Evolutionary conservation across 306 rosid species (phyloP).

Genomic region (Trifolium dubium): DNA sequence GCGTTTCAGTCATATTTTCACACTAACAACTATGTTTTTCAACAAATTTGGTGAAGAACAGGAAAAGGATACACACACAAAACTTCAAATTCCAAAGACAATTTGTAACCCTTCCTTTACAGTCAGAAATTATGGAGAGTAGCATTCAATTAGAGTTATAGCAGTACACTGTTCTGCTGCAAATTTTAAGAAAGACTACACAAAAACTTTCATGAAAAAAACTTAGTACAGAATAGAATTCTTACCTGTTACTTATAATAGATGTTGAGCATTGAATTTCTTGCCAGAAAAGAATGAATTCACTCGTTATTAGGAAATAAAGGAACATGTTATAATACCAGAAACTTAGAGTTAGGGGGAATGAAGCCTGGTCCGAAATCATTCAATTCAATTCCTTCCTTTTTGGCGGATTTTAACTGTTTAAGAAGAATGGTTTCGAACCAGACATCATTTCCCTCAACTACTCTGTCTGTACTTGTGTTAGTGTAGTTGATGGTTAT

Average conservation of each 20-base stretch:
- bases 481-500: not conserved
- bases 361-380: constrained; percentile 96
- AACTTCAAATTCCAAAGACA: not conserved
- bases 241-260: constrained; percentile 10
- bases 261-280: constrained; percentile 10
- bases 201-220: not conserved
- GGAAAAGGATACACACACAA: not conserved
- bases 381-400: constrained; percentile 42
- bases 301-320: not conserved
- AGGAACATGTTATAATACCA: not conserved
- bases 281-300: not conserved
- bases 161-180: not conserved
- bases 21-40: constrained; percentile 46
- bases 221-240: not conserved
- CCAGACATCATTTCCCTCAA: constrained; percentile 87
- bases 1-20: constrained; percentile 50
- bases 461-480: constrained; percentile 25
- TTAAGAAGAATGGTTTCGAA: constrained; percentile 60
- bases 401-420: not conserved
- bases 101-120: not conserved
- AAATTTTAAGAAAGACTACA: constrained; percentile 13
- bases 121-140: not conserved
- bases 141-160: not conserved
- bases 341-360: constrained; percentile 58
- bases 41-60: constrained; percentile 43